Evolutionary conservation across 208 protist species (phyloP).

Genomic region (Leishmania mexicana): DNA sequence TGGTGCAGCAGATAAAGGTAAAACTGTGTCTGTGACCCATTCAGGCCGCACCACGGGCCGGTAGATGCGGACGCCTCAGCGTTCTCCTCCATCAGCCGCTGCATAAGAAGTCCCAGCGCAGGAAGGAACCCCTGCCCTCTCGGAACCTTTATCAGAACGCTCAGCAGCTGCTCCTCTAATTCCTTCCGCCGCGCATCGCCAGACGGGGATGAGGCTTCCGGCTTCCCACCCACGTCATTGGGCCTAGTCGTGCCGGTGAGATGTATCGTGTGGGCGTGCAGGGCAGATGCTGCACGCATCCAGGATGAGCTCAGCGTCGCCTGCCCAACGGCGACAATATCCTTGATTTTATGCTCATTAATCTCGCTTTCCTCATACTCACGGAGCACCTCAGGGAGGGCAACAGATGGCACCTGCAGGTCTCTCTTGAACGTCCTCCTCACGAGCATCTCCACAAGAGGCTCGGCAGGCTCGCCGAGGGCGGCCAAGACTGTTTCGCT

Average conservation of each 20-base stretch:
- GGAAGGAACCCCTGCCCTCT: conserved; percentile 12
- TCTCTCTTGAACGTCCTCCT: conserved; percentile 79
- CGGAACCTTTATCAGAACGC: conserved; percentile 7
- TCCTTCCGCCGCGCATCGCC: conserved; percentile 13
- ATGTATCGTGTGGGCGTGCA: conserved; percentile 4
- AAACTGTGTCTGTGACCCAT: conserved; percentile 54
- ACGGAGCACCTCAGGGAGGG: conserved; percentile 33
- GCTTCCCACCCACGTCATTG: background rate
- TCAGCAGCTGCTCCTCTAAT: conserved; percentile 15
- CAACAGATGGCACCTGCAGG: conserved; percentile 41
- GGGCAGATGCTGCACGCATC: conserved; percentile 19
- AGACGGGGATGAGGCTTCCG: background rate
- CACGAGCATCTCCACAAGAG: conserved; percentile 48
- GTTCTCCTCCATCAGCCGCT: conserved; percentile 17
- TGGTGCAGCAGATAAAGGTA: conserved; percentile 55
- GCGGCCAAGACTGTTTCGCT: conserved; percentile 33
- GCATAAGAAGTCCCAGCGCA: conserved; percentile 21
- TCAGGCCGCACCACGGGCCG: conserved; percentile 35
- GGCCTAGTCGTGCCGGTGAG: background rate
- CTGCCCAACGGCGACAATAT: conserved; percentile 33
- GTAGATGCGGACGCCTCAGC: conserved; percentile 19
- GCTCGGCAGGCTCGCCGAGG: conserved; percentile 16
- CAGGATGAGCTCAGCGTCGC: conserved; percentile 20
- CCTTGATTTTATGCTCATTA: conserved; percentile 53
- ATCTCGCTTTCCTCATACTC: conserved; percentile 74